Conservation (phyloP, 176 grass and related monocot species). For the Cymbopogon citratus region DNA sequence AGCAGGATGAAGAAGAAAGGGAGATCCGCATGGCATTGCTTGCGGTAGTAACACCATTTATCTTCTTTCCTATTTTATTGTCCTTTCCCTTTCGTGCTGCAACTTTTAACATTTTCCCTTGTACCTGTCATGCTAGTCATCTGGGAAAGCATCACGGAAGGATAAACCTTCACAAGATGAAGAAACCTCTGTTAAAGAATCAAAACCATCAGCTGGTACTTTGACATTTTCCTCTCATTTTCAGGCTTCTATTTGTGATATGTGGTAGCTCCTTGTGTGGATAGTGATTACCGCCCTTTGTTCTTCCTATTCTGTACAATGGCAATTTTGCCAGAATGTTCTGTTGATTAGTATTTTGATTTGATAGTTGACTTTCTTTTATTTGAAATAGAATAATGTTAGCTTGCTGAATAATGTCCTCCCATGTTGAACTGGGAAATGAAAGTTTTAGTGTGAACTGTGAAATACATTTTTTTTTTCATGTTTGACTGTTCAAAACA, state of each 20-base stretch:
- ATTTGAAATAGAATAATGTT: background rate
- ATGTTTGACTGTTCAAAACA: background rate
- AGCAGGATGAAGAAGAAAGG: conserved; percentile 98
- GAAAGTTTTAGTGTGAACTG: background rate
- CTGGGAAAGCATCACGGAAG: conserved; percentile 73
- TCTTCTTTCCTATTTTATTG: conserved; percentile 23
- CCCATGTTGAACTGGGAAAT: conserved; percentile 2
- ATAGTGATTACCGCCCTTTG: background rate
- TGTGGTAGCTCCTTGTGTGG: background rate
- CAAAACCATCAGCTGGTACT: conserved; percentile 48
- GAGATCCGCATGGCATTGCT: conserved; percentile 94
- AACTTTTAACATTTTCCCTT: conserved; percentile 11
- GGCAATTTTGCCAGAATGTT: background rate
- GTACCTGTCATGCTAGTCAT: conserved; percentile 46
- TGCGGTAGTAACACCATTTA: conserved; percentile 44
- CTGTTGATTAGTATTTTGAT: background rate
- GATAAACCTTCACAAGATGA: conserved; percentile 61
- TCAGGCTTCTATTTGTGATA: background rate
- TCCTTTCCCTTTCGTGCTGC: background rate
- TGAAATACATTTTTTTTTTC: background rate
- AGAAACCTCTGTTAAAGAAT: conserved; percentile 26
- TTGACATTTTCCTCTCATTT: conserved; percentile 26
- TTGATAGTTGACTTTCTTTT: background rate
- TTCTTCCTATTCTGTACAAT: background rate
- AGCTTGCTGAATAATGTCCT: background rate